phyloP scores from a whole-genome alignment of 805 yeast species.

The Diddensiella santjacobensis region DNA sequence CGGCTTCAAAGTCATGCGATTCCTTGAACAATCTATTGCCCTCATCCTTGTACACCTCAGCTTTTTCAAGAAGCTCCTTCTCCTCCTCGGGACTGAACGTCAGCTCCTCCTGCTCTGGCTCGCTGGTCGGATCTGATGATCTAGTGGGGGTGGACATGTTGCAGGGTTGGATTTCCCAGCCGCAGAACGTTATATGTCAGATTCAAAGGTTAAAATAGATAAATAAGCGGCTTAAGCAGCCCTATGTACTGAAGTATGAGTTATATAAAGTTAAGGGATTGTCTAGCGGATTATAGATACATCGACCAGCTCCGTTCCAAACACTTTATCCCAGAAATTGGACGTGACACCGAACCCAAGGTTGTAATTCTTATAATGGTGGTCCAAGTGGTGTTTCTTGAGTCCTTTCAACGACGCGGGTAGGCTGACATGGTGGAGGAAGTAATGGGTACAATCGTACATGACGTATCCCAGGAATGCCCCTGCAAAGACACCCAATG shows the following conservation, averaged over 20 bases:
- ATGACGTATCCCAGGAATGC: slow-evolving; percentile 89
- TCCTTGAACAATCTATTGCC: slow-evolving; percentile 27
- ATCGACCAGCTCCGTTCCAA: slow-evolving; percentile 68
- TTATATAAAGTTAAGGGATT: too few relatives aligned
- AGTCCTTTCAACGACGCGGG: slow-evolving; percentile 73
- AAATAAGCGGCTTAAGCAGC: too few relatives aligned
- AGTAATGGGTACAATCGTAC: slow-evolving; percentile 93
- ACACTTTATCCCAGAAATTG: slow-evolving; percentile 89
- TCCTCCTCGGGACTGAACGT: slow-evolving; percentile 12
- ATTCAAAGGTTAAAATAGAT: too few relatives aligned
- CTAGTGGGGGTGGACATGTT: too few relatives aligned
- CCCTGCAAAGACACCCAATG: slow-evolving; percentile 93
- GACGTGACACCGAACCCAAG: slow-evolving; percentile 95
- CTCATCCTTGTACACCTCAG: slow-evolving; percentile 41
- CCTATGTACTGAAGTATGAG: too few relatives aligned
- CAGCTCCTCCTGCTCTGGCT: background rate
- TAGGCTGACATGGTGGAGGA: slow-evolving; percentile 81
- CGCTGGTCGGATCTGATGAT: too few relatives aligned
- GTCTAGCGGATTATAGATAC: slow-evolving; percentile 17
- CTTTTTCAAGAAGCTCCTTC: slow-evolving; percentile 19
- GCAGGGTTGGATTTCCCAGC: too few relatives aligned
- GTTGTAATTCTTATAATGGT: slow-evolving; percentile 95
- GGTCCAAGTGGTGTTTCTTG: slow-evolving; percentile 92
- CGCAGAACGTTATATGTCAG: too few relatives aligned
- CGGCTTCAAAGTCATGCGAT: slow-evolving; percentile 10